phyloP scores from a whole-genome alignment of 2,329 filamentous ascomycete genomes.

The Aspergillus tanneri region DNA sequence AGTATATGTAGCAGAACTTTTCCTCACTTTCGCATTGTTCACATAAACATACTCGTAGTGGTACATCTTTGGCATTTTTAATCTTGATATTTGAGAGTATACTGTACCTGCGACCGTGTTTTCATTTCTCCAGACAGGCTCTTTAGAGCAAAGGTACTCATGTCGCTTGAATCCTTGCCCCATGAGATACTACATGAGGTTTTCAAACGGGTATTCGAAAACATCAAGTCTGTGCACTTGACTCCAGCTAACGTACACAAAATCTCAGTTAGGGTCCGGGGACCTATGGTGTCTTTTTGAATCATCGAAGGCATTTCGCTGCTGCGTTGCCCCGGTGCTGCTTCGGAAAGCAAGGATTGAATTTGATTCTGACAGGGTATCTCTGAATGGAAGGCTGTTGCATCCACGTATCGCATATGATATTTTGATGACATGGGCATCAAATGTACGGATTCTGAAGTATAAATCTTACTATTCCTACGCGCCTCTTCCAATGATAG shows the following conservation, averaged over 20 bases:
- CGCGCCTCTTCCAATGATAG: not conserved
- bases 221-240: not conserved
- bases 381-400: not conserved
- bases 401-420: not conserved
- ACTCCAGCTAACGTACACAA: not conserved
- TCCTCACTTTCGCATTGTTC: not conserved
- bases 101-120: not conserved
- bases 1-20: too few relatives aligned
- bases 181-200: not conserved
- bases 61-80: not conserved
- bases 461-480: not conserved
- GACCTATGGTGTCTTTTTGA: not conserved
- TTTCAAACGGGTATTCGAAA: not conserved
- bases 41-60: not conserved
- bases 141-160: not conserved
- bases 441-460: not conserved
- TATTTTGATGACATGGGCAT: not conserved
- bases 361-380: not conserved
- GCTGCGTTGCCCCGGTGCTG: not conserved
- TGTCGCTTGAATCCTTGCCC: not conserved
- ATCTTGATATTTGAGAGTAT: not conserved
- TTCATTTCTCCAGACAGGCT: not conserved
- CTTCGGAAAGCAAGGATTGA: not conserved
- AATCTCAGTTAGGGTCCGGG: not conserved
- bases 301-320: not conserved